A percentile compares a stretch with the other conserved stretches of the same genome.
Evolutionary conservation across 1,284 basidiomycete genomes (phyloP).

Genomic region (Gastroboletus turbinatus): DNA sequence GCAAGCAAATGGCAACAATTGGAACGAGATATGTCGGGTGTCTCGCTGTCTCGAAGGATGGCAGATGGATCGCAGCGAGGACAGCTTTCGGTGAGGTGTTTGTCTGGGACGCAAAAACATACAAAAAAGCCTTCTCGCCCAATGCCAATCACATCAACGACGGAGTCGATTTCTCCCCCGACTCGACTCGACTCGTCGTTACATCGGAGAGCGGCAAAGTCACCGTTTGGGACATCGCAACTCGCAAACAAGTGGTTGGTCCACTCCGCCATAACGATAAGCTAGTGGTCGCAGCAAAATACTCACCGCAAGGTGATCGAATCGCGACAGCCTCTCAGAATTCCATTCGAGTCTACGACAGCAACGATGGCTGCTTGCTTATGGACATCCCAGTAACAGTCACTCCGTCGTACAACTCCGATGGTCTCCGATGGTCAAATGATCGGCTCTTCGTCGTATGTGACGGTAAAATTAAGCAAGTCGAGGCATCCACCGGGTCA

Average conservation of each 20-base stretch:
- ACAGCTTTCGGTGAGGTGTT: background rate
- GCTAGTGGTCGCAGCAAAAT: background rate
- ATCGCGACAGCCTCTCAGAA: background rate
- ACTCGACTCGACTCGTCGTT: background rate
- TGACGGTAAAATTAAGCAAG: too few relatives aligned
- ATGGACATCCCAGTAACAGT: background rate
- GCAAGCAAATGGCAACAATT: background rate
- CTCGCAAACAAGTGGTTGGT: background rate
- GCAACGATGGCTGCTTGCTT: background rate
- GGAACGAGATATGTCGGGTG: background rate
- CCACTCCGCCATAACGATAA: background rate
- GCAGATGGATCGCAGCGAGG: background rate
- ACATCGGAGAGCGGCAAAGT: background rate
- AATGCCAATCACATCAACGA: rapidly evolving
- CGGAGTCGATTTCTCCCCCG: conserved; percentile 5
- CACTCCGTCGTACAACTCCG: too few relatives aligned
- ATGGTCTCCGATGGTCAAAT: too few relatives aligned
- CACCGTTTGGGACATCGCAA: background rate
- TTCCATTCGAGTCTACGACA: background rate
- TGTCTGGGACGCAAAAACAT: background rate
- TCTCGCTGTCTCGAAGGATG: background rate
- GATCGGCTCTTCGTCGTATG: too few relatives aligned
- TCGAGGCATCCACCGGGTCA: too few relatives aligned
- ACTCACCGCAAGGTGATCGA: conserved; percentile 1
- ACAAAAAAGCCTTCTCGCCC: background rate